Base-by-base conservation (phyloP, 345 rosid genomes). In the Moringa oleifera region DNA sequence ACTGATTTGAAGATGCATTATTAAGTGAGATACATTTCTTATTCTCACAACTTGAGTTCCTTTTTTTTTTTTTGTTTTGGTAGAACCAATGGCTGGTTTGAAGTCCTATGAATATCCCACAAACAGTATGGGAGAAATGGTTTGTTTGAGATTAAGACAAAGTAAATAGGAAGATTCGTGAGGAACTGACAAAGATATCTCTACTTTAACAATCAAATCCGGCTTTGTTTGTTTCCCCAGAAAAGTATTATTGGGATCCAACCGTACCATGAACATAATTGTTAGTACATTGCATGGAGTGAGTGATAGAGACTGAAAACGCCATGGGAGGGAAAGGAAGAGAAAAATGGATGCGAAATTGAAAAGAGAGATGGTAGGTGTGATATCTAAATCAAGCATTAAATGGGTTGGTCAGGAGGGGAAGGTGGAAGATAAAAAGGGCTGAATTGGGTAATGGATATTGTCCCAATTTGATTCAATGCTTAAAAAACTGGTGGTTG, bases 251-350 rank as follows among this genome's bases (percentile, higher is more conserved):
- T 55, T 49, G 63, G 20, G 52, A 17, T 53, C 55, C 68, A 67
- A 25, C 64, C 71, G 65, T 59, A 58, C 71, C 10, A 37, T 60
- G 54, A 24, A 21, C 22, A 37, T 57, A 45, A 23, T 53, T 51
- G 59, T n/a, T 17, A 58, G 72, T 54, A 66, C 69, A 63, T 55
- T 59, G 75, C 51, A 74, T 20, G 53, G 37, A 24, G 45, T 51
- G 53, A 53, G 15, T 18, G 24, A 23, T 11, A 18, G 19, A 61
- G 15, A 20, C n/a, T 33, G 37, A 33, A 33, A 33, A 33, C 6
- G 6, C 37, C 37, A 33, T n/a, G n/a, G n/a, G n/a, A n/a, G 16
- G 5, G 33, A 55, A 6, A 20, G 64, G 19, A 9, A 65, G 58
- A 23, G 19, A 9, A 53, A 25, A 50, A 2, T 13, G 7, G 13